Evolutionary conservation across 805 yeast species (phyloP), one percentile per base, ranked within the genome.

Genomic region (Torulaspora gathmanii): DNA sequence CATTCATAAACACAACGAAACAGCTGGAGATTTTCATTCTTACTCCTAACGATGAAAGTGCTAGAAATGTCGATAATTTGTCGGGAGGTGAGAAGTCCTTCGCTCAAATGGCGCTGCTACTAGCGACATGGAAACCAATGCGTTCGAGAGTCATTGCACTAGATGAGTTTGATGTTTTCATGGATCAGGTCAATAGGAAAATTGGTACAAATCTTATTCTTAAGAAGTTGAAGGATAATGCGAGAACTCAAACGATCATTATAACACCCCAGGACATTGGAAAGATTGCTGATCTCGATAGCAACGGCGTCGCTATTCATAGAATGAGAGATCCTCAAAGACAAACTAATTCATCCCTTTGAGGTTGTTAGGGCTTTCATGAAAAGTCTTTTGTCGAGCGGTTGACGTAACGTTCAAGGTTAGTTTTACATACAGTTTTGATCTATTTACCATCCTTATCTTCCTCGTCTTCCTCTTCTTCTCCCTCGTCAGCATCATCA

Each of bases 11-110:
- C 47, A 70, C 64, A 5, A 68, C 71, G 8, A 71, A 71, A 42
- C 69, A 70, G n/a, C 65, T 86, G 47, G 70, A 73, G 20, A 73
- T 85, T 65, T 65, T 73, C 45, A 86, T 83, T 2, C 74, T 82
- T 22, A 82, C 89, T 0, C 76, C 77, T 47, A 76, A 71, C 40
- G 81, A 77, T 46, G 75, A 73, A 31, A 73, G 74, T 22, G 71
- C 77, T 26, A 72, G 96, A 53, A 79, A 82, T 30, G 87, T 87
- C 3, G 86, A 82, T 52, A 83, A 96, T 0, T 73, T 91, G 20
- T 88, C 96, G 1, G 99, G 99, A 29, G 99, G 99, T 37, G 99
- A 93, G 62, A 90, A 90, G 61, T 88, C 97, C 0, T 91, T 84
- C 63, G 81, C 96, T 0, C 99, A 95, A 63, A 82, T 91, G 51